Base-by-base conservation (phyloP, 495 filamentous ascomycete genomes). In the Tuber brumale region DNA sequence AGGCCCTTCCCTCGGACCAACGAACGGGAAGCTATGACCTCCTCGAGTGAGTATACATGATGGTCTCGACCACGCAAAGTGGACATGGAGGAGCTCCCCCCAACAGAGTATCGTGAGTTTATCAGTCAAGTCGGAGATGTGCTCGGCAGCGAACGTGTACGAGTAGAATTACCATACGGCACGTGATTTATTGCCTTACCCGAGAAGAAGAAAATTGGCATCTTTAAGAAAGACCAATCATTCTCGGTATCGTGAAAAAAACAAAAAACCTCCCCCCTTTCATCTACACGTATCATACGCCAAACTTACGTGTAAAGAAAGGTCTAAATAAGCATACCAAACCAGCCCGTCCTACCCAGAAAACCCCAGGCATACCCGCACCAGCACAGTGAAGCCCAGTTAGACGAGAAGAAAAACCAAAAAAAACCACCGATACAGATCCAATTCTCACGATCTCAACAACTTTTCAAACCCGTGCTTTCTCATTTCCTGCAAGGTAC, bases 261-360 rank as follows among this genome's bases (percentile, higher is more conserved):
- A 57, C 2, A n/a, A n/a, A 48, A 1, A 46, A 46, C 12, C 42
- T 3, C 45, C 45, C 46, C 23, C 27, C 3, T 31, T 31, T 31
- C 51, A 61, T 61, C 51, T 57, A 48, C 8, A 27, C 9, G n/a
- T 31, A 61, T 31, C 2, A n/a, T 16, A 31, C 51, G n/a, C 6
- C 51, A 61, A 31, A 57, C 51, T 8, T 27, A 27, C 51, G 51
- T 57, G 51, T 27, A 57, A 57, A 7, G 12, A 61, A 61, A 61
- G 51, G 51, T 61, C 51, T 10, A 61, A 61, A 61, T 61, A 61
- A 61, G 51, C 51, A 61, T 61, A 61, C 51, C 9, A 61, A 61
- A 61, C 51, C 51, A 61, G 51, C 31, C 51, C 51, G 12, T 61
- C 12, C 51, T 27, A 61, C n/a, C 48, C 46, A 6, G 6, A 48